phyloP scores from a whole-genome alignment of 1,284 basidiomycete genomes.

The Grifola frondosa region DNA sequence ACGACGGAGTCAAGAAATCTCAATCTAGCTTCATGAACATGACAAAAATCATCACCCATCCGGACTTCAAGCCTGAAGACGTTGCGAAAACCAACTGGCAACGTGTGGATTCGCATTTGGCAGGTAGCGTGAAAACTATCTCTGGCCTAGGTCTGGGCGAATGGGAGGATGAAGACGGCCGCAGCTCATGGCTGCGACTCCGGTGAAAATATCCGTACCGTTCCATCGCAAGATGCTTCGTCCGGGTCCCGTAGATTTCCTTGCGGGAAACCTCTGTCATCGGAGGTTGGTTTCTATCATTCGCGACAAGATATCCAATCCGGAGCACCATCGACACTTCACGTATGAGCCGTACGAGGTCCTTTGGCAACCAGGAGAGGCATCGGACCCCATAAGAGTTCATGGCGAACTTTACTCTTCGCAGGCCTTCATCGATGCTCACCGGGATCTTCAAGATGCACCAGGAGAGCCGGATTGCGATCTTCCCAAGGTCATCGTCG shows the following conservation, averaged over 20 bases:
- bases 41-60: slow-evolving; percentile 3
- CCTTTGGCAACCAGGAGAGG: too few relatives aligned
- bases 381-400: slow-evolving; percentile 2
- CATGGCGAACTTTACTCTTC: slow-evolving; percentile 20
- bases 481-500: slow-evolving; percentile 11
- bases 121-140: too few relatives aligned
- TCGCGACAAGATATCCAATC: background rate
- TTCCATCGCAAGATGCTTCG: too few relatives aligned
- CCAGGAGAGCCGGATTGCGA: slow-evolving; percentile 10
- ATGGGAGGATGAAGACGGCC: too few relatives aligned
- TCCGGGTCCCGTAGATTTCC: too few relatives aligned
- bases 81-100: too few relatives aligned
- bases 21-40: slow-evolving; percentile 8
- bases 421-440: slow-evolving; percentile 13
- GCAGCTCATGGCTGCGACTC: too few relatives aligned
- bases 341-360: background rate
- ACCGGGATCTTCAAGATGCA: slow-evolving; percentile 10
- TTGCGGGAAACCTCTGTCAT: too few relatives aligned
- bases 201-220: too few relatives aligned
- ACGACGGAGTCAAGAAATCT: slow-evolving; percentile 1
- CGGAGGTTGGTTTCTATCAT: too few relatives aligned
- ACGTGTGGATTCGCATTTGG: too few relatives aligned
- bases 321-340: background rate
- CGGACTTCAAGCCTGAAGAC: background rate
- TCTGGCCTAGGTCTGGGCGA: too few relatives aligned